These are phyloP conservation scores for Gossypium lobatum DNA, from an alignment of 441 rosid genomes.

Conservation along the genomic window DNA sequence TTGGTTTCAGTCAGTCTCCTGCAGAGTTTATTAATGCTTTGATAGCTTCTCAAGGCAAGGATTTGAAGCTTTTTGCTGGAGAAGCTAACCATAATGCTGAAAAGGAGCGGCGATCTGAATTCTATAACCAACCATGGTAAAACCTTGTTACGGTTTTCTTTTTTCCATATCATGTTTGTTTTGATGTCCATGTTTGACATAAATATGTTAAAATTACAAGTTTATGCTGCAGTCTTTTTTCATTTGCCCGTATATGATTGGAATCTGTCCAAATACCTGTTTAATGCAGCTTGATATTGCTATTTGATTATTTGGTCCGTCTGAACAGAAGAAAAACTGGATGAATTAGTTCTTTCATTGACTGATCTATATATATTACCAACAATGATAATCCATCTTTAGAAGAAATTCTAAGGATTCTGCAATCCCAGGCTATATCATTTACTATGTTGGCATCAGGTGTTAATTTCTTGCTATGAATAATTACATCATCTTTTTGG, in stretches of 20 bases:
- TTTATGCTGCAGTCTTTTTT: not conserved
- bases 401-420: constrained; percentile 1
- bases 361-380: not conserved
- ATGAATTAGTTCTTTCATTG: not conserved
- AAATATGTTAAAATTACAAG: not conserved
- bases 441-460: not conserved
- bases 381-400: not conserved
- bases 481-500: not conserved
- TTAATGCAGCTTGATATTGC: not conserved
- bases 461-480: not conserved
- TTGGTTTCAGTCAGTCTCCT: constrained; percentile 73
- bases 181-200: not conserved
- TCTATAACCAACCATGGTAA: constrained; percentile 70
- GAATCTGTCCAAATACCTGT: not conserved
- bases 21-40: constrained; percentile 59
- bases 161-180: constrained; percentile 1
- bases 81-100: constrained; percentile 46
- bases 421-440: not conserved
- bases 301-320: not conserved
- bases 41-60: constrained; percentile 64
- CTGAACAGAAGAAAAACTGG: not conserved
- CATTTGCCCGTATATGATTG: not conserved
- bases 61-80: constrained; percentile 61
- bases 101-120: constrained; percentile 46
- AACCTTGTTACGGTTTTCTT: constrained; percentile 6